Evolutionary conservation across 108 stramenopile genomes (phyloP).

Genomic region (Parietichytrium sp.): DNA sequence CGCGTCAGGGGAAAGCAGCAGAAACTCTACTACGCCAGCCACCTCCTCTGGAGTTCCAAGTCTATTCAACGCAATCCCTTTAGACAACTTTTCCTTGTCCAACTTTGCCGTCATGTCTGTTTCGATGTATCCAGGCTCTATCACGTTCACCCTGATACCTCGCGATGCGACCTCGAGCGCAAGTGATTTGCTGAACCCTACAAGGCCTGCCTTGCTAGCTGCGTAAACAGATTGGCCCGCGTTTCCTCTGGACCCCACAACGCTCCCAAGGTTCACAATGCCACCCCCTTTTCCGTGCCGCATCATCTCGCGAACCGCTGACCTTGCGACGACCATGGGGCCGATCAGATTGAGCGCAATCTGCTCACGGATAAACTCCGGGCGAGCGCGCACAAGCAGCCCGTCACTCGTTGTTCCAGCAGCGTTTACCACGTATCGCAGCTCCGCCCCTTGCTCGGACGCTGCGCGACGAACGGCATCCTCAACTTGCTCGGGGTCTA

Average conservation of each 20-base stretch:
- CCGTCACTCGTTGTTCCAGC: not conserved
- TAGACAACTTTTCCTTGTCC: not conserved
- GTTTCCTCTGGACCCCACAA: conserved; percentile 24
- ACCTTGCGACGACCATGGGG: not conserved
- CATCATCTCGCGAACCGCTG: not conserved
- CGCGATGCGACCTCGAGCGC: not conserved
- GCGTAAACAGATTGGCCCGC: conserved; percentile 8
- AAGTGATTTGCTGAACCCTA: not conserved
- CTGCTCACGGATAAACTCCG: not conserved
- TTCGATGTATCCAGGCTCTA: not conserved
- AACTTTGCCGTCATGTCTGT: conserved; percentile 27
- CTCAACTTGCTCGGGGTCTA: no score
- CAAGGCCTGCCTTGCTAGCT: conserved; percentile 10
- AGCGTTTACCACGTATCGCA: conserved; percentile 6
- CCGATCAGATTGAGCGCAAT: not conserved
- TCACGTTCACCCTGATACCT: not conserved
- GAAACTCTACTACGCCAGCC: not conserved
- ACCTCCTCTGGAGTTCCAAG: not conserved
- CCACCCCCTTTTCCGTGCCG: not conserved
- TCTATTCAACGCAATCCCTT: not conserved
- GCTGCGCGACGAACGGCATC: no score
- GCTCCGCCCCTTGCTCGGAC: no score
- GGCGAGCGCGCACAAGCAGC: not conserved
- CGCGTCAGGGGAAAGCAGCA: not conserved
- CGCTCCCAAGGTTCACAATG: conserved; percentile 35